Evolutionary conservation across 495 filamentous ascomycete genomes (phyloP), one percentile per base, ranked within the genome.

Genomic region (Thermothielavioides terrestris): DNA sequence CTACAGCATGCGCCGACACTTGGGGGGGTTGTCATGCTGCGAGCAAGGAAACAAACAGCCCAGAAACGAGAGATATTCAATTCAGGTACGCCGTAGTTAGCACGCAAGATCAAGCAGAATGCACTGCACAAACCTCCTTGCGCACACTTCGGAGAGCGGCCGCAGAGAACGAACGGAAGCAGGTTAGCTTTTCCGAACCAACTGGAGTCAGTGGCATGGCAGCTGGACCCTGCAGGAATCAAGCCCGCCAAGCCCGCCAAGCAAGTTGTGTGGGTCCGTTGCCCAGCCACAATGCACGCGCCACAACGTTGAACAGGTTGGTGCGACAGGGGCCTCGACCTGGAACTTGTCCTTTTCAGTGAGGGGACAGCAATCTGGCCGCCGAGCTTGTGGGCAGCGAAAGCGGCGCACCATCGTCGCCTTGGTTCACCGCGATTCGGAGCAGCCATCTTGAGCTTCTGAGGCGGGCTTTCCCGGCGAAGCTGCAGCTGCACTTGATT

Each of bases 261-360:
- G 15, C 8, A 38, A 17, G 5, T 36, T 15, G 4, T 15, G 26
- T 32, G 14, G 36, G 23, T 37, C 11, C 36, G 20, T 22, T 46
- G 44, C 44, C 34, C 25, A 52, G 52, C 56, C 56, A 59, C 56
- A 56, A 12, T n/a, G 15, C 46, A 43, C 40, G 22, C 21, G 58
- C 59, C 55, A 55, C 59, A 40, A 18, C 26, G 46, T 52, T n/a
- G n/a, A n/a, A n/a, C 35, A 38, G 44, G 48, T 50, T 35, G 47
- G 46, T 42, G 32, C 43, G 20, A 18, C n/a, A n/a, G n/a, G n/a
- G n/a, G n/a, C 36, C 30, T 28, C 32, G 52, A 53, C 46, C 46
- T 56, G 55, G 61, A 63, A 63, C 57, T 59, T 63, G 61, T 63
- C 61, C 61, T 63, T 63, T 63, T 63, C 58, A 25, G 42, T 48